Conservation (phyloP, 2,329 filamentous ascomycete genomes). For the Orbilia javanica region DNA sequence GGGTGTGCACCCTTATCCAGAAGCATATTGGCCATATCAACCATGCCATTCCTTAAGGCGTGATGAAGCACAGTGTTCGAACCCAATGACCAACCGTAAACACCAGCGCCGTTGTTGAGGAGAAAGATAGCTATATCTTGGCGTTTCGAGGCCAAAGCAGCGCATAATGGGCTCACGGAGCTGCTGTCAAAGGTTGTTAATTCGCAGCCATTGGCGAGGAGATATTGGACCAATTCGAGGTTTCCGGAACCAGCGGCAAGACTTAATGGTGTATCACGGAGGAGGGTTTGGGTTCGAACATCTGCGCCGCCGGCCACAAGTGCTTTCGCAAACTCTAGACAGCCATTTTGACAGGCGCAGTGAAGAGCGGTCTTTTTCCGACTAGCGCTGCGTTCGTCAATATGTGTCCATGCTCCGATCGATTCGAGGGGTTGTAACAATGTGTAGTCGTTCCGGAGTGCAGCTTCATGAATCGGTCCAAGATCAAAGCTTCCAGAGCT, state of each 20-base stretch:
- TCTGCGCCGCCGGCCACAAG: conserved; percentile 34
- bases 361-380: conserved; percentile 52
- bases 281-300: conserved; percentile 29
- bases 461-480: conserved; percentile 49
- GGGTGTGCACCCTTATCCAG: conserved; percentile 35
- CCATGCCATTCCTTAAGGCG: conserved; percentile 24
- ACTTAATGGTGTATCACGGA: conserved; percentile 34
- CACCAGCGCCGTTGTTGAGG: conserved; percentile 5
- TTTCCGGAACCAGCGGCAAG: conserved; percentile 43
- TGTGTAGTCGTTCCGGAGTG: conserved; percentile 51
- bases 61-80: conserved; percentile 33
- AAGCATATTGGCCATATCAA: conserved; percentile 28
- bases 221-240: conserved; percentile 41
- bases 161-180: conserved; percentile 31
- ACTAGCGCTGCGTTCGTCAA: conserved; percentile 34
- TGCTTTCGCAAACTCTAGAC: conserved; percentile 41
- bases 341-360: conserved; percentile 53
- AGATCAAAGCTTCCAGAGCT: conserved; percentile 36
- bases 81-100: conserved; percentile 16
- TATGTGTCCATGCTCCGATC: conserved; percentile 32
- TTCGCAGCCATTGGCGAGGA: conserved; percentile 12
- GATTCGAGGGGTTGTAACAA: conserved; percentile 34
- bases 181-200: not conserved
- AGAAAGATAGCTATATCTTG: conserved; percentile 35
- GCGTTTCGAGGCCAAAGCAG: conserved; percentile 28